A percentile compares a stretch with the other conserved stretches of the same genome.
These are phyloP conservation scores for Albatrellus ellisii DNA, from an alignment of 768 basidiomycete species.

Conservation along the genomic window DNA sequence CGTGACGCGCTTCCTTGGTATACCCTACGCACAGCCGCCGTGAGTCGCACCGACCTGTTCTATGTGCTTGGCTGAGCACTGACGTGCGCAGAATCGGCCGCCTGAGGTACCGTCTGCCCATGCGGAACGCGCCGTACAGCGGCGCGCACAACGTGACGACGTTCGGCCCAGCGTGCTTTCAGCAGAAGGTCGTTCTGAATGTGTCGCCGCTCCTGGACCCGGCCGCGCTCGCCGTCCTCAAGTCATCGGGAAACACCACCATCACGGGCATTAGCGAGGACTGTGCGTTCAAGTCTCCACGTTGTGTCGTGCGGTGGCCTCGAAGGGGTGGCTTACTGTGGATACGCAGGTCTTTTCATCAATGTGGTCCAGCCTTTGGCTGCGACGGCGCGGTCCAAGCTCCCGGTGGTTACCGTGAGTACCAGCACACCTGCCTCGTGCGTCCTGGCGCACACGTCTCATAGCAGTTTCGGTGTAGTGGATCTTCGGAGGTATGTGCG, in stretches of 20 bases:
- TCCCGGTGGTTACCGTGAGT: slow-evolving; percentile 13
- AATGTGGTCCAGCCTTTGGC: slow-evolving; percentile 17
- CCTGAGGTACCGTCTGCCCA: slow-evolving; percentile 12
- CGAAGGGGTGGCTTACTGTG: background rate
- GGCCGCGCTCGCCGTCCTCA: slow-evolving; percentile 1
- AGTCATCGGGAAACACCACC: background rate
- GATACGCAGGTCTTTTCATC: slow-evolving; percentile 14
- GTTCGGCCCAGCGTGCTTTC: slow-evolving; percentile 16
- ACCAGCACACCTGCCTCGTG: background rate
- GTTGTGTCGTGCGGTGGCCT: background rate
- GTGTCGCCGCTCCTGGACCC: background rate
- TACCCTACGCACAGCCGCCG: slow-evolving; percentile 14
- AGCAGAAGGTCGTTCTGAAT: slow-evolving; percentile 7
- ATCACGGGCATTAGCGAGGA: slow-evolving; percentile 2
- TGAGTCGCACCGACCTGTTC: background rate
- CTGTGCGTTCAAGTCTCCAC: background rate
- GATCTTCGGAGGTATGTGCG: slow-evolving; percentile 16
- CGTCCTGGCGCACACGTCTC: background rate
- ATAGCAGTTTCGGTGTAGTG: slow-evolving; percentile 9
- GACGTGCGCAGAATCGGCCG: background rate
- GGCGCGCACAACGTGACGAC: slow-evolving; percentile 8
- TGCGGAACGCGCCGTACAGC: slow-evolving; percentile 4
- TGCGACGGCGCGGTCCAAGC: slow-evolving; percentile 5
- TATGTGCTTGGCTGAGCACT: background rate
- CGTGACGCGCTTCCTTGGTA: slow-evolving; percentile 9